Base-by-base conservation (phyloP, 441 rosid species). In the Jatropha podagrica region DNA sequence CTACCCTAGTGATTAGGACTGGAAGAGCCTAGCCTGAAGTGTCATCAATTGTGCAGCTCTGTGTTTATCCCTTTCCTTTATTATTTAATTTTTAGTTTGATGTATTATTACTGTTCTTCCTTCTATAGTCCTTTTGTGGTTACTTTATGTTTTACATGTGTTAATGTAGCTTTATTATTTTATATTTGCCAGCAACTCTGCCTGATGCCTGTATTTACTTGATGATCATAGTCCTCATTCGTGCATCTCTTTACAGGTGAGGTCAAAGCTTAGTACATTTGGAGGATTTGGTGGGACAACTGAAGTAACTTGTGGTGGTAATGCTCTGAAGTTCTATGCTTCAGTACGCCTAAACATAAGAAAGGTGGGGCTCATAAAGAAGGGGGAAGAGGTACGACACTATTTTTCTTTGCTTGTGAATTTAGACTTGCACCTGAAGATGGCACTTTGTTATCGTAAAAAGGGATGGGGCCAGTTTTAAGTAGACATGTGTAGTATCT, bases 241-340 rank as follows among this genome's bases (percentile, higher is more conserved):
- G 74, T 32, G 55, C 9, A 65, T 74, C 46, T 46, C 6, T 74
- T 3, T 81, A 48, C 82, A 96, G 98, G 96, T 96, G 75, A 90
- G 99, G 79, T 79, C 99, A 77, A 96, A 96, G 82, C 88, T 96
- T 38, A 81, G 88, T 58, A 96, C 98, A 23, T 96, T 90, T 82
- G 96, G 97, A 74, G 95, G 97, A 74, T 96, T 91, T 82, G 96
- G 96, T 63, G 97, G 95, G 60, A 95, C 98, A 40, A 77, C 87
- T 60, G 98, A 96, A 85, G 99, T 96, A 77, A 96, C 99, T 0
- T 96, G 98, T 68, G 98, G 99, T 54, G 97, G 99, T 69, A 96
- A 96, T 87, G 99, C 99, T 74, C 78, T 96, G 83, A 96, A 96
- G 87, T 94, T 96, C 77, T 90, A 96, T 84, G 98, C 99, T 84